phyloP scores from a whole-genome alignment of 2,329 filamentous ascomycete genomes.

The Fusarium sp. region DNA sequence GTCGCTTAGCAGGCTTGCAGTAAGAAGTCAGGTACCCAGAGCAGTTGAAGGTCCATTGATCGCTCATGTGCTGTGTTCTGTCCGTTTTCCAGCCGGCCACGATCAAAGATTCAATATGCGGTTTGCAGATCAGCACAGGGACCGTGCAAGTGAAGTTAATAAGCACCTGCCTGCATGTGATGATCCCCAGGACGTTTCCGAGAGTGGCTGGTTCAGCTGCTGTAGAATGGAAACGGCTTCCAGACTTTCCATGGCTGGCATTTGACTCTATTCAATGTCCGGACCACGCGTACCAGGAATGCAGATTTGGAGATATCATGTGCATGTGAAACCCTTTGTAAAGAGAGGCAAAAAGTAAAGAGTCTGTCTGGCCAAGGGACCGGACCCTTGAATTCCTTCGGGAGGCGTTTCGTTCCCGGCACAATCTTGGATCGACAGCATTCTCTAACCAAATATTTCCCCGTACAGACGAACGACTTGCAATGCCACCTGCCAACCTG shows the following conservation, averaged over 20 bases:
- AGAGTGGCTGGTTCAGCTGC: slow-evolving; percentile 1
- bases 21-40: slow-evolving; percentile 20
- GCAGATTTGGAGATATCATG: slow-evolving; percentile 27
- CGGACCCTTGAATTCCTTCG: slow-evolving; percentile 33
- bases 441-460: slow-evolving; percentile 24
- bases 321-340: slow-evolving; percentile 33
- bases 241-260: slow-evolving; percentile 35
- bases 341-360: neutral
- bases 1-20: slow-evolving; percentile 12
- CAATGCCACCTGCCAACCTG: slow-evolving; percentile 27
- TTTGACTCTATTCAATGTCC: slow-evolving; percentile 32
- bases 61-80: slow-evolving; percentile 14
- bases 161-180: neutral
- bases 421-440: slow-evolving; percentile 28
- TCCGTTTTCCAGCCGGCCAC: slow-evolving; percentile 3
- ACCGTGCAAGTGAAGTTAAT: neutral
- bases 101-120: slow-evolving; percentile 21
- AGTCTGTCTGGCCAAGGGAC: slow-evolving; percentile 17
- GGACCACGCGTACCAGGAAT: slow-evolving; percentile 38
- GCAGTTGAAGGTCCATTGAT: too few relatives aligned
- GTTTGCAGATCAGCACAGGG: slow-evolving; percentile 30
- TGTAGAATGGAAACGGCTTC: slow-evolving; percentile 26
- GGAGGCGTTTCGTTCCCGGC: slow-evolving; percentile 31
- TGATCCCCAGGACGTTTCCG: slow-evolving; percentile 1
- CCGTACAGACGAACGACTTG: slow-evolving; percentile 4